Evolutionary conservation across 352 stramenopile genomes (phyloP), one percentile per base, ranked within the genome.

Genomic region (Pythium phragmiticola): DNA sequence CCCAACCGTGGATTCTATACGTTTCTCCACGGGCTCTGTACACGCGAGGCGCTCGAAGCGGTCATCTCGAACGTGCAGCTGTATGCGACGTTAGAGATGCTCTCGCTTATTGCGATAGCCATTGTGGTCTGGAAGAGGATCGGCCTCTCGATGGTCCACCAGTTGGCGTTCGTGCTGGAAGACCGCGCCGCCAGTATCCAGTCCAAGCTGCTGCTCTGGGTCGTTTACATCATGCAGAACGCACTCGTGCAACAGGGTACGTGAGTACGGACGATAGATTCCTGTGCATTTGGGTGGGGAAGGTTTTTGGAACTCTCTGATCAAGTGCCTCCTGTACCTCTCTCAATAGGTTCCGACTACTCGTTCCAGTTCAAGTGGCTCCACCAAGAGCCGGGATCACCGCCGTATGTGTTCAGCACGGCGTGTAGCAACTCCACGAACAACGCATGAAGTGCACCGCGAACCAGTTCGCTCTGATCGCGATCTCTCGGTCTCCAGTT

Each of bases 1-100:
- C 64, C 66, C 0, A 76, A 68, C 23, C 41, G 60, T 6, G 53
- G 48, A 33, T 80, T 73, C 30, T 72, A 82, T 54, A 53, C 64
- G 7, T 66, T 77, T 13, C 36, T 76, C 42, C 13, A 58, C 5
- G 49, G 50, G 14, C 46, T 76, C 14, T 71, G 43, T 14, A 33
- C 69, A 19, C 30, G 21, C 11, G 21, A 33, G n/a, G 60, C 53
- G 17, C 36, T 60, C 11, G 3, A 19, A n/a, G 13, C 4, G 0
- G 42, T 57, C 17, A 7, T 67, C 34, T 21, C 36, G 13, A 68
- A 62, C 11, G 56, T 69, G 17, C 28, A 43, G 23, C 54, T 70
- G 16, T 70, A 62, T n/a, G 57, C 33, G 36, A 34, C 11, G 6
- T 42, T 70, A 1, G 57, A 70, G 30, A 30, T 56, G 16, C 9